Conservation (phyloP, 148 eudicot species). For the Rhododendron henanense region DNA sequence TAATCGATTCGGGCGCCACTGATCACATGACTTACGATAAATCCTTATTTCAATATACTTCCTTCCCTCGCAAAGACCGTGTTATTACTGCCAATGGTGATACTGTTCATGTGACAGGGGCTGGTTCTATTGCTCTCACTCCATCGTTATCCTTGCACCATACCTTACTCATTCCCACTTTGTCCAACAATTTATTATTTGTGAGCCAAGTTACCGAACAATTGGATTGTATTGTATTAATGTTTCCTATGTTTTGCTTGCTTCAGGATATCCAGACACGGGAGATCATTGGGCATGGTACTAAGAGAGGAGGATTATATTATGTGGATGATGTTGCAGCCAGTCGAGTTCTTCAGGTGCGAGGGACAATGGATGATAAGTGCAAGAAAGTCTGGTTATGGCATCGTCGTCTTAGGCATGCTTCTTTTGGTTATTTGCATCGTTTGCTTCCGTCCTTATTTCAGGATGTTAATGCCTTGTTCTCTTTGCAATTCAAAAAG, state of each 20-base stretch:
- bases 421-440: not conserved
- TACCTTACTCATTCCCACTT: not conserved
- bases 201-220: not conserved
- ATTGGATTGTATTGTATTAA: not conserved
- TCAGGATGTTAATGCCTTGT: not conserved
- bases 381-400: not conserved
- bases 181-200: not conserved
- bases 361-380: too few relatives aligned
- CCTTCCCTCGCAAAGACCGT: too few relatives aligned
- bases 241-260: not conserved
- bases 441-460: not conserved
- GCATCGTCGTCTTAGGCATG: not conserved
- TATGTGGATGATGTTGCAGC: not conserved
- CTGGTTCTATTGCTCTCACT: not conserved
- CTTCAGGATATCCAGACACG: not conserved
- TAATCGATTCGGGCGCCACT: too few relatives aligned
- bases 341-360: too few relatives aligned
- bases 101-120: not conserved
- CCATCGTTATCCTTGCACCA: not conserved
- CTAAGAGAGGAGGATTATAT: not conserved
- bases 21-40: too few relatives aligned
- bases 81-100: not conserved
- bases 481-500: too few relatives aligned
- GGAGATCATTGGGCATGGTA: not conserved
- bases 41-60: too few relatives aligned